These are phyloP conservation scores for Suillus clintonianus DNA, from an alignment of 768 basidiomycete species.

Conservation along the genomic window DNA sequence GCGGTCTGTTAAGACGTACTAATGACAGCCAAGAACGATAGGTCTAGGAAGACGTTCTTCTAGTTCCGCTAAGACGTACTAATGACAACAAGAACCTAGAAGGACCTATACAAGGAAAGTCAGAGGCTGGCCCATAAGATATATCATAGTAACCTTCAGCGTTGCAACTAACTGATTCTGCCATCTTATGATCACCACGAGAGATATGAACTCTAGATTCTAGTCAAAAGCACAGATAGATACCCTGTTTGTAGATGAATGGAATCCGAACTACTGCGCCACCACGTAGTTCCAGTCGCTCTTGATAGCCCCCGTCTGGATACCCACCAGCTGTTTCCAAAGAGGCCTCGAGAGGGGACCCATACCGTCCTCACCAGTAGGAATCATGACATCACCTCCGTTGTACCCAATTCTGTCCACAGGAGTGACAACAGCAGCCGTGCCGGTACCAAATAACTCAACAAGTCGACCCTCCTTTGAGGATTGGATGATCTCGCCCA, in stretches of 20 bases:
- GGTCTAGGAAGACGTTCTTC: not conserved
- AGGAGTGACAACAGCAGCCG: slow-evolving; percentile 54
- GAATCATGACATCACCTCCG: slow-evolving; percentile 53
- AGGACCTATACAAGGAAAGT: not conserved
- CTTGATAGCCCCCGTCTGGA: slow-evolving; percentile 75
- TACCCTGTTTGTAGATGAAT: not conserved
- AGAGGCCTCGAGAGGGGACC: slow-evolving; percentile 61
- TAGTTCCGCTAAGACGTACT: not conserved
- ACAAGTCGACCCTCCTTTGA: slow-evolving; percentile 42
- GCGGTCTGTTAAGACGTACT: too few species aligned
- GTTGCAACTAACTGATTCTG: not conserved
- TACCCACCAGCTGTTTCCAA: slow-evolving; percentile 51
- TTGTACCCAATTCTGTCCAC: slow-evolving; percentile 60
- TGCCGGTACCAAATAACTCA: slow-evolving; percentile 54
- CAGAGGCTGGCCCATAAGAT: not conserved
- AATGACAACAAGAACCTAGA: not conserved
- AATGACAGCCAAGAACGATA: too few species aligned
- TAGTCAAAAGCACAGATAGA: not conserved
- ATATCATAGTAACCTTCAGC: not conserved
- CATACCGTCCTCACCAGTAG: slow-evolving; percentile 71
- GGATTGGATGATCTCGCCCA: slow-evolving; percentile 68
- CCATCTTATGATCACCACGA: not conserved
- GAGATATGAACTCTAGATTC: not conserved
- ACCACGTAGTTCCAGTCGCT: slow-evolving; percentile 80
- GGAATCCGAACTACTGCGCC: slow-evolving; percentile 18